Evolutionary conservation across 164 flowering plant genomes (phyloP).

Genomic region (Liquidambar formosana): DNA sequence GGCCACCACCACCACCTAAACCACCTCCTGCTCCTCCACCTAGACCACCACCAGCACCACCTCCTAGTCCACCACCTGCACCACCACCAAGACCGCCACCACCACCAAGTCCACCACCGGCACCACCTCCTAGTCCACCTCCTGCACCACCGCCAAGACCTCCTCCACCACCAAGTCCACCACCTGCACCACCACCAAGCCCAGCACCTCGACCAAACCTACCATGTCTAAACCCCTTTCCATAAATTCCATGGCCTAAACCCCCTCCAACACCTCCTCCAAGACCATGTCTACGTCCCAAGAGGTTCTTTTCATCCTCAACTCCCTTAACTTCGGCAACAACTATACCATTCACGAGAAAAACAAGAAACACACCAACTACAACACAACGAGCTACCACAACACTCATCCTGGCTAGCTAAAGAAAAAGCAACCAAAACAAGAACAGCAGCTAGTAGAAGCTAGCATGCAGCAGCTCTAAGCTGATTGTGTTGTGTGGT

Average conservation of each 20-base stretch:
- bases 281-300: constrained; percentile 8
- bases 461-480: too few relatives aligned
- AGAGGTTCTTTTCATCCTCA: constrained; percentile 18
- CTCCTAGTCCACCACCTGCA: background rate
- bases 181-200: constrained; percentile 17
- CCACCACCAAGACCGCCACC: constrained; percentile 14
- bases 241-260: constrained; percentile 22
- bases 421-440: background rate
- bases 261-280: constrained; percentile 23
- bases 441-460: too few relatives aligned
- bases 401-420: constrained; percentile 3
- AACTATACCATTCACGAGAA: constrained; percentile 16
- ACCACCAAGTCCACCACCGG: constrained; percentile 9
- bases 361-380: constrained; percentile 9
- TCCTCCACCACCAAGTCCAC: constrained; percentile 18
- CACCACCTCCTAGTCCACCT: constrained; percentile 3
- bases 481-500: too few relatives aligned
- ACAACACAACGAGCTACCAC: background rate
- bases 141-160: constrained; percentile 6
- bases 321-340: constrained; percentile 6
- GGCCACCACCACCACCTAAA: constrained; percentile 17
- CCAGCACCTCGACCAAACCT: constrained; percentile 22
- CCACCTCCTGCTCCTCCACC: constrained; percentile 17
- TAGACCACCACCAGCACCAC: constrained; percentile 3
- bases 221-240: constrained; percentile 19